Conservation (phyloP, 495 filamentous ascomycete species). For the Xylaria flabelliformis region DNA sequence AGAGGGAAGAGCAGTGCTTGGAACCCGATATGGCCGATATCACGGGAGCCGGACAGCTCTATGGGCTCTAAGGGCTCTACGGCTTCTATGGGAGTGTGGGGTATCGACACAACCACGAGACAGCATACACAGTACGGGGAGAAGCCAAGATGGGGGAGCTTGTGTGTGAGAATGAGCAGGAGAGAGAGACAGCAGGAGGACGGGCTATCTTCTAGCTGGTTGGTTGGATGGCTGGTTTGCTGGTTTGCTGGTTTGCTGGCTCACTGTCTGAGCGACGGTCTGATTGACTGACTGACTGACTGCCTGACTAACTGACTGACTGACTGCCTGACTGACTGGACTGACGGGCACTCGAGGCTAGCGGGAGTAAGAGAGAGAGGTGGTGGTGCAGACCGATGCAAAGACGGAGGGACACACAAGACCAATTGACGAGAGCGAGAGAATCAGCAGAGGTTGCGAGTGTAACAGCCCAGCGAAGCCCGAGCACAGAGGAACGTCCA, state of each 20-base stretch:
- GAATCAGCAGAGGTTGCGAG: constrained; percentile 33
- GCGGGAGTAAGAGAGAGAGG: constrained; percentile 3
- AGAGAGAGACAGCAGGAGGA: constrained; percentile 7
- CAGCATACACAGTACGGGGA: constrained; percentile 22
- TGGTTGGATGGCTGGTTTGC: not conserved
- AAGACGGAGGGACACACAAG: constrained; percentile 19
- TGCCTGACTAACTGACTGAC: not conserved
- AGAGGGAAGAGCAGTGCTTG: constrained; percentile 35
- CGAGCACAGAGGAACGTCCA: constrained; percentile 30
- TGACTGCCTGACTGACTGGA: not conserved
- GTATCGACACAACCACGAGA: constrained; percentile 28
- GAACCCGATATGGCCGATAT: constrained; percentile 42
- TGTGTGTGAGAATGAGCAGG: not conserved
- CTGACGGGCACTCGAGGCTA: constrained; percentile 11
- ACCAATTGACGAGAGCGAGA: constrained; percentile 40
- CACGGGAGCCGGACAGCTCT: constrained; percentile 31
- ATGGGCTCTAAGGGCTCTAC: constrained; percentile 16
- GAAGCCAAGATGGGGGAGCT: constrained; percentile 13
- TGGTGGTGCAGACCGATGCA: constrained; percentile 33
- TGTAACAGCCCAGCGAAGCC: constrained; percentile 38
- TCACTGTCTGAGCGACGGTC: not conserved
- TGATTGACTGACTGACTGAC: not conserved
- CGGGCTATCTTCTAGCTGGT: not conserved
- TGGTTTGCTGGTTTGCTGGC: not conserved
- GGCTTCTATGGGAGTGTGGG: constrained; percentile 35